These are phyloP conservation scores for Piper betle DNA, from an alignment of 164 flowering plant genomes.

Conservation along the genomic window DNA sequence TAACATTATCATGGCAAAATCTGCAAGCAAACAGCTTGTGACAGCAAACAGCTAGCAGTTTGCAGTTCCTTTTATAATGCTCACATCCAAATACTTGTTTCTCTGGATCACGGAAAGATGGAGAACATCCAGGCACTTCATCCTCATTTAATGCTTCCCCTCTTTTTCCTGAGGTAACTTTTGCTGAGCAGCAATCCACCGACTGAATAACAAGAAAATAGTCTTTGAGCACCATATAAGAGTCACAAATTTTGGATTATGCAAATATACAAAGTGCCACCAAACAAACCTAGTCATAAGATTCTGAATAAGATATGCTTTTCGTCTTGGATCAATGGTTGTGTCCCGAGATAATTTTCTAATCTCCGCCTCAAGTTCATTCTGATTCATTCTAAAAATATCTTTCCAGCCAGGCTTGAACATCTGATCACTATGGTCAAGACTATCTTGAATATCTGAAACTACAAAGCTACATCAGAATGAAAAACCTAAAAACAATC, in stretches of 20 bases:
- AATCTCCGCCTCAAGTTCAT: constrained; percentile 88
- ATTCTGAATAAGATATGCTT: constrained; percentile 79
- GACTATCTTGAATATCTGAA: constrained; percentile 32
- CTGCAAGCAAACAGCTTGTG: constrained; percentile 76
- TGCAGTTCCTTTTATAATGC: constrained; percentile 93
- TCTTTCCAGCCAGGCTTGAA: constrained; percentile 99
- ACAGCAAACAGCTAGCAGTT: constrained; percentile 86
- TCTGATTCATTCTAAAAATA: constrained; percentile 87
- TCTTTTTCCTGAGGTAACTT: constrained; percentile 41
- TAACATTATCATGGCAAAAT: constrained; percentile 90
- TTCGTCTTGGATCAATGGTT: constrained; percentile 86
- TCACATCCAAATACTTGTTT: constrained; percentile 76
- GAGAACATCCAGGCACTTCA: constrained; percentile 46
- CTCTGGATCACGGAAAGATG: constrained; percentile 74
- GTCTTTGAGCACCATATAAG: background rate
- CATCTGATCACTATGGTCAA: constrained; percentile 48
- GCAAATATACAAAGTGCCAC: background rate
- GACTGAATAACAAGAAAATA: constrained; percentile 23
- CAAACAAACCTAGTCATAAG: constrained; percentile 78
- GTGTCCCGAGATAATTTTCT: constrained; percentile 74
- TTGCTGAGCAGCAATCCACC: constrained; percentile 97
- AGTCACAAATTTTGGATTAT: background rate
- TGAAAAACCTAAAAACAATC: background rate
- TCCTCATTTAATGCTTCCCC: constrained; percentile 37
- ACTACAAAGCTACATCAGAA: background rate